A percentile compares a stretch with the other conserved stretches of the same genome.
Conservation (phyloP, 2,329 filamentous ascomycete species). For the Chaetothyriales sp. region DNA sequence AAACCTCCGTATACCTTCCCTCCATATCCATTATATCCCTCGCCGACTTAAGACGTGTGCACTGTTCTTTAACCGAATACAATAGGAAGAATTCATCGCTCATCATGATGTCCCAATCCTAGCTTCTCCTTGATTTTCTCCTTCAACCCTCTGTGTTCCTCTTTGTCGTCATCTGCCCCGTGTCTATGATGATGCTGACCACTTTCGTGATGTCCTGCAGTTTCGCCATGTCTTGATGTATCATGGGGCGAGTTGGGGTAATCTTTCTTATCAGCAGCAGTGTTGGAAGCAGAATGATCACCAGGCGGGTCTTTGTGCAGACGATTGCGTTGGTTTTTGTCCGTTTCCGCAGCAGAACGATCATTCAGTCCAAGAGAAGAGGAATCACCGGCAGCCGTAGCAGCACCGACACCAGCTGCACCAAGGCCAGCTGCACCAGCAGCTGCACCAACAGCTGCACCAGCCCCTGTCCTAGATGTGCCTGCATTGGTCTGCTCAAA, state of each 20-base stretch:
- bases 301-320: slow-evolving; percentile 10
- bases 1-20: too few species aligned
- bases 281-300: neutral
- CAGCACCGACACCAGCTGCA: neutral
- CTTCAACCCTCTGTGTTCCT: neutral
- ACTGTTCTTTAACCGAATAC: too few species aligned
- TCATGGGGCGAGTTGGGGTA: neutral
- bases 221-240: neutral
- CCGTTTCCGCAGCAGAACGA: neutral
- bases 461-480: neutral
- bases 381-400: neutral
- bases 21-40: too few species aligned
- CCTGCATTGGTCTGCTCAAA: neutral
- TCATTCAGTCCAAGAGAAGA: neutral
- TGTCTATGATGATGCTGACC: neutral
- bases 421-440: too few species aligned
- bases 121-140: neutral
- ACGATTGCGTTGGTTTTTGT: slow-evolving; percentile 8
- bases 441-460: too few species aligned
- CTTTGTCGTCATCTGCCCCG: neutral
- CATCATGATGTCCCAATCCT: neutral
- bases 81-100: too few species aligned
- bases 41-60: too few species aligned
- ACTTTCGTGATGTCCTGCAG: neutral
- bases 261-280: neutral